These are phyloP conservation scores for Backusella psychrophila DNA, from an alignment of 192 early-diverging fungal species.

Conservation along the genomic window DNA sequence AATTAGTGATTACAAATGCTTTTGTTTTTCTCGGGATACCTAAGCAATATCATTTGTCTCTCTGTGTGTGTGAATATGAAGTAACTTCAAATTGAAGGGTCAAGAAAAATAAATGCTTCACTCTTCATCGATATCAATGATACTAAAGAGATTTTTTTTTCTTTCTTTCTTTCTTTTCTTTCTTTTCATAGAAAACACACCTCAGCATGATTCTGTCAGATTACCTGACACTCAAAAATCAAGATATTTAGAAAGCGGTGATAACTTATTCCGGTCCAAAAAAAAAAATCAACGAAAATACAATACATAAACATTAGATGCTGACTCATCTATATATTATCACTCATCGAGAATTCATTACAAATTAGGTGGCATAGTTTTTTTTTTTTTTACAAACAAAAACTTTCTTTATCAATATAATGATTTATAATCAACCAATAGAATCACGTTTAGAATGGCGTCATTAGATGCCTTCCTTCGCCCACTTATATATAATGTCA, in stretches of 20 bases:
- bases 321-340: not conserved
- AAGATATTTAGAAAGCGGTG: not conserved
- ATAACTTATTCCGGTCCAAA: not conserved
- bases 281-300: not conserved
- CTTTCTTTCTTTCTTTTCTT: too few relatives aligned
- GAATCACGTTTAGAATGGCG: not conserved
- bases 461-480: not conserved
- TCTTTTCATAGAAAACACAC: too few relatives aligned
- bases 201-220: too few relatives aligned
- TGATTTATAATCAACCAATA: slow-evolving; percentile 9
- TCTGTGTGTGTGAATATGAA: too few relatives aligned
- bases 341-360: not conserved
- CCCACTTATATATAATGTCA: not conserved
- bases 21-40: too few relatives aligned
- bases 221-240: too few relatives aligned
- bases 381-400: not conserved
- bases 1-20: too few relatives aligned
- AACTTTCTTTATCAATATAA: not conserved
- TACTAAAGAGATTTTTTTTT: too few relatives aligned
- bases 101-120: too few relatives aligned
- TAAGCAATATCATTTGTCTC: too few relatives aligned
- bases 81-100: too few relatives aligned
- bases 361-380: not conserved
- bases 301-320: not conserved
- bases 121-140: too few relatives aligned